phyloP scores from a whole-genome alignment of 495 filamentous ascomycete genomes.

The Umbilicaria muhlenbergii region DNA sequence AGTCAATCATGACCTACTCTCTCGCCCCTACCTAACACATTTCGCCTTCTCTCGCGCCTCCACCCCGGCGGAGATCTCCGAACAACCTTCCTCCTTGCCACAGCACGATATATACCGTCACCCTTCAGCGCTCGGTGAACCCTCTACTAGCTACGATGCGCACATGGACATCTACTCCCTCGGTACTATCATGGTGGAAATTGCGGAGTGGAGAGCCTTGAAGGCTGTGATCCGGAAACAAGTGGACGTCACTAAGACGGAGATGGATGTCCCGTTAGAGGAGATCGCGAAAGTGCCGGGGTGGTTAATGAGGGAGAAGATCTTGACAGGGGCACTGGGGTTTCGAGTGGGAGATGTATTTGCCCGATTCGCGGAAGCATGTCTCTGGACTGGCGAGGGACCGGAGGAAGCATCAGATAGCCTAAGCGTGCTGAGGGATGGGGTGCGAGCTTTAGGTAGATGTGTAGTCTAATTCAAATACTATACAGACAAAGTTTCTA shows the following conservation, averaged over 20 bases:
- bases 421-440: too few relatives aligned
- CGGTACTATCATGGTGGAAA: conserved; percentile 8
- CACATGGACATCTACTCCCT: conserved; percentile 7
- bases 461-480: too few relatives aligned
- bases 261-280: conserved; percentile 4
- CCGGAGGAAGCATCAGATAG: too few relatives aligned
- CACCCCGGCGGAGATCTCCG: conserved; percentile 1
- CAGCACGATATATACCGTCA: conserved; percentile 10
- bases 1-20: background rate
- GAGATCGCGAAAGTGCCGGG: conserved; percentile 5
- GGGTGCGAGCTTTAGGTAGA: too few relatives aligned
- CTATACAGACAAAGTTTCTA: too few relatives aligned
- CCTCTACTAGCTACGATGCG: conserved; percentile 1
- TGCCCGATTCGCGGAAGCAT: conserved; percentile 2
- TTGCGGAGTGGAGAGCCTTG: conserved; percentile 6
- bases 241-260: background rate
- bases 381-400: conserved; percentile 1
- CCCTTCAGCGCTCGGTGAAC: conserved; percentile 4
- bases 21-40: background rate
- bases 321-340: conserved; percentile 1
- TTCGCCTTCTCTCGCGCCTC: conserved; percentile 5
- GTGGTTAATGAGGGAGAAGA: conserved; percentile 3
- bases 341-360: conserved; percentile 8
- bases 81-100: conserved; percentile 5
- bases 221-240: conserved; percentile 1